A percentile compares a stretch with the other conserved stretches of the same genome.
Conservation (phyloP, 768 basidiomycete species). For the Trametes cubensis region DNA sequence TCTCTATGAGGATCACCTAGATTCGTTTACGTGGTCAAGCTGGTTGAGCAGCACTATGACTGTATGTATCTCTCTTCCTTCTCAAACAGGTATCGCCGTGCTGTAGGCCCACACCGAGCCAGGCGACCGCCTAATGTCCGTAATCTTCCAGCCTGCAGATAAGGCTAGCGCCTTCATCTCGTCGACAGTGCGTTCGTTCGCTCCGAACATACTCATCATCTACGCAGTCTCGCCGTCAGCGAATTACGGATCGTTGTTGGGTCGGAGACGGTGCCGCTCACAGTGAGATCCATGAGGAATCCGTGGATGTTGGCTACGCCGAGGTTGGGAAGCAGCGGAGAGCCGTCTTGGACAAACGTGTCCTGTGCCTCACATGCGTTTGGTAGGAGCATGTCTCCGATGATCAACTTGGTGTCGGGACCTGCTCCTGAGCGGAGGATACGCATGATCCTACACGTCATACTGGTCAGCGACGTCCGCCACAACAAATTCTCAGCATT, state of each 20-base stretch:
- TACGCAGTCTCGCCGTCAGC: constrained; percentile 32
- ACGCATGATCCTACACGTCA: constrained; percentile 2
- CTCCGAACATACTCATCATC: constrained; percentile 72
- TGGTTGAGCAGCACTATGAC: neutral
- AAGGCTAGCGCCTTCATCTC: constrained; percentile 57
- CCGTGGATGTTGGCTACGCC: constrained; percentile 1
- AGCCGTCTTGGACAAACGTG: neutral
- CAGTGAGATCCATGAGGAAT: constrained; percentile 15
- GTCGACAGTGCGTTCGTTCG: constrained; percentile 67
- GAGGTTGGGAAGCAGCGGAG: constrained; percentile 3
- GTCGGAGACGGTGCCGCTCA: constrained; percentile 5
- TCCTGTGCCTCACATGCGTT: constrained; percentile 8
- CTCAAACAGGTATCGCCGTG: constrained; percentile 58
- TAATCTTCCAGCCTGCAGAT: constrained; percentile 71
- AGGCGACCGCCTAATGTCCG: constrained; percentile 57
- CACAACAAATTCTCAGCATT: neutral
- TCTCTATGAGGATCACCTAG: neutral
- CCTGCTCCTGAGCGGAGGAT: constrained; percentile 13
- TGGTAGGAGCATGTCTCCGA: constrained; percentile 12
- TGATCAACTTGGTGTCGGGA: constrained; percentile 13
- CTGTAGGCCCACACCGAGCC: constrained; percentile 74
- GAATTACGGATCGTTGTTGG: too few species aligned
- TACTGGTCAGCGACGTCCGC: constrained; percentile 58
- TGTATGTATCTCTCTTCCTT: too few species aligned
- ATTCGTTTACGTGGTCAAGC: neutral